Conservation (phyloP, 2,329 filamentous ascomycete species). For the Passalora sequoiae region DNA sequence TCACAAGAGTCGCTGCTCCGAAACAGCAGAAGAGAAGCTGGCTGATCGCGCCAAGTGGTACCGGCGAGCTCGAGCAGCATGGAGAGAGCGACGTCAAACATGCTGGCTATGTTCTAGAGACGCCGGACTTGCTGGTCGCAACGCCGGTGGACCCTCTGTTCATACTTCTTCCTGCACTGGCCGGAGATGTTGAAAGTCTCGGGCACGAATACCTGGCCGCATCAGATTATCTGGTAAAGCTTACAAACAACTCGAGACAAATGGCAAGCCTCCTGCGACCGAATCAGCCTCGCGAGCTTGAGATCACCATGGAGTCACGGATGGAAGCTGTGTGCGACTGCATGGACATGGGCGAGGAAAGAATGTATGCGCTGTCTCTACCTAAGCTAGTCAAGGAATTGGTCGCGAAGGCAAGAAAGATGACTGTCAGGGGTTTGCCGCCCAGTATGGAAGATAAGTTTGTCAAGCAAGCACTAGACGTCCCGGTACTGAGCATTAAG, state of each 20-base stretch:
- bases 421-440: constrained; percentile 63
- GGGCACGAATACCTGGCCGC: constrained; percentile 50
- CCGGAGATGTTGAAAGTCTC: constrained; percentile 13
- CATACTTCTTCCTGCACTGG: constrained; percentile 70
- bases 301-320: constrained; percentile 45
- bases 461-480: constrained; percentile 68
- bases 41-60: constrained; percentile 42
- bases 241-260: constrained; percentile 53
- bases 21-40: constrained; percentile 49
- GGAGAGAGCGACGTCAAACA: constrained; percentile 9
- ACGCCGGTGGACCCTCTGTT: constrained; percentile 83
- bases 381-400: constrained; percentile 63
- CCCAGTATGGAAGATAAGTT: constrained; percentile 80
- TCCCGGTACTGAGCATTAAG: constrained; percentile 66
- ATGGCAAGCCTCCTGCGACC: constrained; percentile 51
- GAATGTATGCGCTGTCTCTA: constrained; percentile 75
- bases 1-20: constrained; percentile 52
- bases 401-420: constrained; percentile 64
- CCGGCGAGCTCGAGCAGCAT: constrained; percentile 4
- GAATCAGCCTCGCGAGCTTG: constrained; percentile 31
- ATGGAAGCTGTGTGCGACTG: constrained; percentile 72
- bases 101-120: constrained; percentile 55
- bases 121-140: constrained; percentile 72
- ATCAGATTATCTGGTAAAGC: constrained; percentile 66
- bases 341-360: constrained; percentile 80